phyloP scores from a whole-genome alignment of 1,284 basidiomycete species.

The Amylostereum areolatum region DNA sequence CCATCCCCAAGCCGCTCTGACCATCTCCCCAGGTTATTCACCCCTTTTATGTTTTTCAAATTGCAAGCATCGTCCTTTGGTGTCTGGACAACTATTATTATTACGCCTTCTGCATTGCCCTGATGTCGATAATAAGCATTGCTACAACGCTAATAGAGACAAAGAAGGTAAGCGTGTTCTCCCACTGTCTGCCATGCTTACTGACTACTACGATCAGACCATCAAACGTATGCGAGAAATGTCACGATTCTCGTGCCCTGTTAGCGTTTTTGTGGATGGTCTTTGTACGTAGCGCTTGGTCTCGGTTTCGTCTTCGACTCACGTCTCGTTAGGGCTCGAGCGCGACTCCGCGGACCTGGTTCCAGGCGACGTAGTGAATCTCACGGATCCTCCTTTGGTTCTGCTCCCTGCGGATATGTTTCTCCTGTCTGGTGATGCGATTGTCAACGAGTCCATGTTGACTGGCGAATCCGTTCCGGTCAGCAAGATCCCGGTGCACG shows the following conservation, averaged over 20 bases:
- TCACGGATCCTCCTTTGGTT: constrained; percentile 71
- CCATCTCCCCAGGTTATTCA: constrained; percentile 65
- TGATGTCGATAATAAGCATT: constrained; percentile 88
- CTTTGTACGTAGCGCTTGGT: constrained; percentile 47
- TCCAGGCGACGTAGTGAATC: constrained; percentile 90
- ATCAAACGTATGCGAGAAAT: constrained; percentile 94
- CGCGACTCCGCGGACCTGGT: constrained; percentile 80
- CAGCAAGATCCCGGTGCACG: constrained; percentile 76
- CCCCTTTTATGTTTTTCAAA: constrained; percentile 98
- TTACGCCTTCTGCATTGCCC: constrained; percentile 95
- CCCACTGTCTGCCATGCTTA: neutral
- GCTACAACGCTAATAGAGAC: constrained; percentile 89
- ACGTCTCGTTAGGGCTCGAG: constrained; percentile 50
- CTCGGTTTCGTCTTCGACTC: constrained; percentile 4
- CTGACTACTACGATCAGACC: constrained; percentile 47
- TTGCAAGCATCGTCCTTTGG: constrained; percentile 94
- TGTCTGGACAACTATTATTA: constrained; percentile 94
- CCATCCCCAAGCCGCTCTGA: neutral
- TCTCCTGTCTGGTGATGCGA: constrained; percentile 91
- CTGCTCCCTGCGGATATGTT: constrained; percentile 90
- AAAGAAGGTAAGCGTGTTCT: constrained; percentile 56
- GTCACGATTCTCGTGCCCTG: constrained; percentile 86
- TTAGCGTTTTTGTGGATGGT: constrained; percentile 70
- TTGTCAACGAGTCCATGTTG: constrained; percentile 98
- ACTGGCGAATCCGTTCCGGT: constrained; percentile 96